Percentiles rank a stretch among this genome's conserved stretches.
Conservation (phyloP, 345 rosid species). For the Salix caprea region DNA sequence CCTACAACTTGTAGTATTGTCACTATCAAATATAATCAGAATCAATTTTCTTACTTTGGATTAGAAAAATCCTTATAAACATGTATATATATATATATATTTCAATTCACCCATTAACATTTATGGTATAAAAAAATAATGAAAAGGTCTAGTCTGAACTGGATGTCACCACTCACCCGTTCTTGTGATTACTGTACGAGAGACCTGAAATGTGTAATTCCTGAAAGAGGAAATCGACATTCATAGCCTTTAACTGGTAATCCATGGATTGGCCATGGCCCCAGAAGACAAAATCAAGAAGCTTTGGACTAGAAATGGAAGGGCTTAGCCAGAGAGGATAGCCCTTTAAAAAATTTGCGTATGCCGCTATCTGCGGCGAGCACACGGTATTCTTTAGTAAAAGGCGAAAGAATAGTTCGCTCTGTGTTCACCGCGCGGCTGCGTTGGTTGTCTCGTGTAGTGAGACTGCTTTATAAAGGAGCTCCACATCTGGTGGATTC, state of each 20-base stretch:
- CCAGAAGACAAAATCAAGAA: too few relatives aligned
- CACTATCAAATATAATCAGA: neutral
- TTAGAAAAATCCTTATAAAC: neutral
- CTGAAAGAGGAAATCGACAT: too few relatives aligned
- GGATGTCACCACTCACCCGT: too few relatives aligned
- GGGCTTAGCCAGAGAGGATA: neutral
- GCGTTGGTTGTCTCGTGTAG: accelerated
- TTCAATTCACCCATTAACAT: too few relatives aligned
- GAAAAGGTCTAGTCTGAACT: too few relatives aligned
- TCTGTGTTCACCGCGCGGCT: conserved; percentile 36
- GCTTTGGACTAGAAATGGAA: neutral
- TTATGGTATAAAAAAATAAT: too few relatives aligned
- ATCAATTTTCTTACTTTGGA: neutral
- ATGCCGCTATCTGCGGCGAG: conserved; percentile 24
- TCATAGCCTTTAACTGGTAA: too few relatives aligned
- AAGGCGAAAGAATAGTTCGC: conserved; percentile 57
- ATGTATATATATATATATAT: too few relatives aligned
- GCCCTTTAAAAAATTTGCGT: neutral
- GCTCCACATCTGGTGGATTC: neutral
- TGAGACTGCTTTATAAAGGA: neutral
- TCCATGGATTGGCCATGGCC: too few relatives aligned
- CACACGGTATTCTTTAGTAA: conserved; percentile 51
- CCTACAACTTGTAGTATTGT: neutral
- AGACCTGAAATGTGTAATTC: too few relatives aligned
- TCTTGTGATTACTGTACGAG: too few relatives aligned